Evolutionary conservation across 176 grass and related monocot genomes (phyloP), one percentile per base, ranked within the genome.

Genomic region (Ensete glaucum): DNA sequence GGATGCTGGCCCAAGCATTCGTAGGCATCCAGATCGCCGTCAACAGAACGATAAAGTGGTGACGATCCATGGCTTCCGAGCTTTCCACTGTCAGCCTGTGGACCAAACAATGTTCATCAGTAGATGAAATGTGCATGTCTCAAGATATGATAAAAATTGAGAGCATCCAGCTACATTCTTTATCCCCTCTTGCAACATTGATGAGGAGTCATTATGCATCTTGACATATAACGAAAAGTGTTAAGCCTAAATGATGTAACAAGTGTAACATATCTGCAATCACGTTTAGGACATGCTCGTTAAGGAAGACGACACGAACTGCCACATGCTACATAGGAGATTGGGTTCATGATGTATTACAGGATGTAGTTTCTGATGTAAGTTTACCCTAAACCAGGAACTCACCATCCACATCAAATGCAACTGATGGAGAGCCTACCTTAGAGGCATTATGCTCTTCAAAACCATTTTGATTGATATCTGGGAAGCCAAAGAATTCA

Each of bases 21-120:
- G 5, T 74, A 8, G 2, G 22, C 14, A 29, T 27, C 20, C 43
- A 75, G n/a, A 49, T 87, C 81, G 52, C 90, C 80, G 2, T 81
- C 80, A 34, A 80, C 81, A 12, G 84, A 84, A 12, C 79, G 57
- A 56, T 83, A 79, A 53, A 73, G 34, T 20, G 85, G 84, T 11
- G 88, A 89, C 85, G 85, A 60, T 78, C 77, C 21, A 67, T 67
- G 34, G 67, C 82, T 89, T 72, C 88, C 83, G 17, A 89, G 55
- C 82, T 91, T 93, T 48, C 60, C 84, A 84, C 86, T 88, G 86
- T 92, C 89, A 34, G 85, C 81, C 93, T 96, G 83, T 29, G 1
- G 74, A 57, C 65, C 26, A 82, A 22, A 25, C 29, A 80, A 84
- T 67, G 57, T n/a, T 9, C 20, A 62, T 62, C 15, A 62, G 20